phyloP scores from a whole-genome alignment of 2,329 filamentous ascomycete species.

The Keithomyces neogunnii region DNA sequence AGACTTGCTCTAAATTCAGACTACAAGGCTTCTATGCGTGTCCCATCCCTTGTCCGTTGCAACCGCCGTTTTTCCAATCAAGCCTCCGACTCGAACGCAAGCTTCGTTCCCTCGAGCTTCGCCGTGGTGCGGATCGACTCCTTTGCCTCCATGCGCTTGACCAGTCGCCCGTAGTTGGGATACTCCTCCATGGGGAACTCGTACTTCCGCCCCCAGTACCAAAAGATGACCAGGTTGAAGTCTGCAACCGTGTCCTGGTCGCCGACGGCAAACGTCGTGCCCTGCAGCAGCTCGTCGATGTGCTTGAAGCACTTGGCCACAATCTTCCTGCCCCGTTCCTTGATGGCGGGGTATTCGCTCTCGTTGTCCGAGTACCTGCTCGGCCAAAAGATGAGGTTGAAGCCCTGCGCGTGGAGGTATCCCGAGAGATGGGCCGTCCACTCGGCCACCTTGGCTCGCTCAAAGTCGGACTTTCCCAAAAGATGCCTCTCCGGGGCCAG shows the following conservation, averaged over 20 bases:
- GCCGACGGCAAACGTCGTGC: conserved; percentile 11
- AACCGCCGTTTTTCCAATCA: too few species aligned
- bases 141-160: conserved; percentile 9
- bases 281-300: conserved; percentile 12
- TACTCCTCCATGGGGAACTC: conserved; percentile 10
- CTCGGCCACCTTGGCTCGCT: conserved; percentile 18
- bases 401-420: conserved; percentile 21
- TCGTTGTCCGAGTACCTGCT: conserved; percentile 17
- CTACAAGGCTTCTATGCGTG: too few species aligned
- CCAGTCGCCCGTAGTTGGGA: conserved; percentile 9
- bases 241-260: conserved; percentile 14
- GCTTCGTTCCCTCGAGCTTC: conserved; percentile 1
- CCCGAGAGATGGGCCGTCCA: conserved; percentile 26
- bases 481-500: conserved; percentile 13
- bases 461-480: conserved; percentile 11
- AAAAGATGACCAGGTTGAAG: conserved; percentile 15
- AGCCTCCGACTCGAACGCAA: neutral
- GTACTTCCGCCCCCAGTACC: conserved; percentile 10
- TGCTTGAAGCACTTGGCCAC: conserved; percentile 9
- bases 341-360: conserved; percentile 7
- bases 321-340: conserved; percentile 6
- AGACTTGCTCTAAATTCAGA: too few species aligned
- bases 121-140: conserved; percentile 6
- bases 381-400: conserved; percentile 16
- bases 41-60: too few species aligned